These are phyloP conservation scores for Cordyceps pruinosa DNA, from an alignment of 2,329 filamentous ascomycete genomes.

Conservation along the genomic window DNA sequence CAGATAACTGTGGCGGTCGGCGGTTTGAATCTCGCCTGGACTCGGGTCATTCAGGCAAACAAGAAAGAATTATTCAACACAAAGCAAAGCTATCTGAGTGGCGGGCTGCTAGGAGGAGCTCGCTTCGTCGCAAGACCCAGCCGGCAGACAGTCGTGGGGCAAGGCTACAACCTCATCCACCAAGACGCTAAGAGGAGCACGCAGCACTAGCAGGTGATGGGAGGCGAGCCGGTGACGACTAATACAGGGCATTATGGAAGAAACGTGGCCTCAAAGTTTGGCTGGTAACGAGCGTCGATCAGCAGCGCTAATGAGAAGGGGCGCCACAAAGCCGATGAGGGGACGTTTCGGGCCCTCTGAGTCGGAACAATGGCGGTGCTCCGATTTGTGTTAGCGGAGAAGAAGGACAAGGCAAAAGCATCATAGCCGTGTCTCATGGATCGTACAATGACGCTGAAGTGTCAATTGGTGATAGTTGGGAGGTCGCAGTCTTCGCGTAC, in stretches of 20 bases:
- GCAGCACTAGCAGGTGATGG: slow-evolving; percentile 3
- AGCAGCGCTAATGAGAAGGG: not conserved
- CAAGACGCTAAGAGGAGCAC: not conserved
- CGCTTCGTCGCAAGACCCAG: no score
- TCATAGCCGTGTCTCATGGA: no score
- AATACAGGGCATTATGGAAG: not conserved
- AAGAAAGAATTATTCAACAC: no score
- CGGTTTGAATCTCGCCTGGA: no score
- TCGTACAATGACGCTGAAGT: no score
- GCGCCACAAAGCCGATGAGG: not conserved
- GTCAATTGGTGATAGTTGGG: no score
- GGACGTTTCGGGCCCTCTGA: not conserved
- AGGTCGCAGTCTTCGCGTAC: no score
- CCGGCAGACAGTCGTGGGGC: not conserved
- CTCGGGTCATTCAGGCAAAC: no score
- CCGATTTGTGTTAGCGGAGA: not conserved
- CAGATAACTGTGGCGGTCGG: no score
- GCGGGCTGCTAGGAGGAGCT: no score
- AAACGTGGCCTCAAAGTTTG: slow-evolving; percentile 7
- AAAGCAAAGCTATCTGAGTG: no score
- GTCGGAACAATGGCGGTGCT: not conserved
- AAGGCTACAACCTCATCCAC: no score
- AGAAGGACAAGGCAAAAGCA: not conserved
- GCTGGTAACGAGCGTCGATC: not conserved
- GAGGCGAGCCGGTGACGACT: not conserved